These are phyloP conservation scores for Ustilago cynodontis DNA, from an alignment of 1,284 basidiomycete genomes.

Conservation along the genomic window DNA sequence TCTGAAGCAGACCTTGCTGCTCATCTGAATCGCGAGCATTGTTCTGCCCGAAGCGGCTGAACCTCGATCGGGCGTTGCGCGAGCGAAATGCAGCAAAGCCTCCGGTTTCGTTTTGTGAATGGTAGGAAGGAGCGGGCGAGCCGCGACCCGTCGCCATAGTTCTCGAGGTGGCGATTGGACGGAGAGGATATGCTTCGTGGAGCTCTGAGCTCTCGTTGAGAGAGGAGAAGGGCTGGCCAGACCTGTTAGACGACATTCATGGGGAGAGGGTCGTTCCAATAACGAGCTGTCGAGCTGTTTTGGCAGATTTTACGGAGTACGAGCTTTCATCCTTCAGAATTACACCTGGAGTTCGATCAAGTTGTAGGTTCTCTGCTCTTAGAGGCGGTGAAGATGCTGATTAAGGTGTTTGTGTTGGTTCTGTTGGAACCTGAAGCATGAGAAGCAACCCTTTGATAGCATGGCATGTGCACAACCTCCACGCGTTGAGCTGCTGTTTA, in stretches of 20 bases:
- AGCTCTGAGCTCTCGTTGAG: slow-evolving; percentile 21
- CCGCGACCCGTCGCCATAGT: slow-evolving; percentile 42
- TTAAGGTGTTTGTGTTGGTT: slow-evolving; percentile 2
- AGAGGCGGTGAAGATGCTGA: neutral
- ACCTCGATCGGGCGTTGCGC: slow-evolving; percentile 36
- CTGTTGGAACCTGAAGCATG: neutral
- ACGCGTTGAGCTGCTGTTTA: slow-evolving; percentile 4
- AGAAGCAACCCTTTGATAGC: slow-evolving; percentile 10
- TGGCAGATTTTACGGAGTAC: neutral
- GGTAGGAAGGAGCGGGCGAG: slow-evolving; percentile 43
- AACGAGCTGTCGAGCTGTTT: slow-evolving; percentile 5
- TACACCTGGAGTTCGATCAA: neutral
- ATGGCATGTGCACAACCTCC: slow-evolving; percentile 25
- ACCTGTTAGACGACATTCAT: slow-evolving; percentile 39
- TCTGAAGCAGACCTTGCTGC: slow-evolving; percentile 47
- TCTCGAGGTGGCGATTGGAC: slow-evolving; percentile 4
- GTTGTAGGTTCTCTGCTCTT: neutral
- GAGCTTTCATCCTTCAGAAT: neutral
- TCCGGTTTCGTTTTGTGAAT: slow-evolving; percentile 34
- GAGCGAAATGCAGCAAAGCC: slow-evolving; percentile 49
- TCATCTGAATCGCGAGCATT: slow-evolving; percentile 47
- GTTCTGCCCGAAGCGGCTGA: slow-evolving; percentile 51
- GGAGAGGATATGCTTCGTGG: slow-evolving; percentile 32
- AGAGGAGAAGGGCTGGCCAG: slow-evolving; percentile 10
- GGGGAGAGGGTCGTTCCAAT: slow-evolving; percentile 6